phyloP scores from a whole-genome alignment of 2,329 filamentous ascomycete genomes.

The Ophidiomyces ophidiicola region DNA sequence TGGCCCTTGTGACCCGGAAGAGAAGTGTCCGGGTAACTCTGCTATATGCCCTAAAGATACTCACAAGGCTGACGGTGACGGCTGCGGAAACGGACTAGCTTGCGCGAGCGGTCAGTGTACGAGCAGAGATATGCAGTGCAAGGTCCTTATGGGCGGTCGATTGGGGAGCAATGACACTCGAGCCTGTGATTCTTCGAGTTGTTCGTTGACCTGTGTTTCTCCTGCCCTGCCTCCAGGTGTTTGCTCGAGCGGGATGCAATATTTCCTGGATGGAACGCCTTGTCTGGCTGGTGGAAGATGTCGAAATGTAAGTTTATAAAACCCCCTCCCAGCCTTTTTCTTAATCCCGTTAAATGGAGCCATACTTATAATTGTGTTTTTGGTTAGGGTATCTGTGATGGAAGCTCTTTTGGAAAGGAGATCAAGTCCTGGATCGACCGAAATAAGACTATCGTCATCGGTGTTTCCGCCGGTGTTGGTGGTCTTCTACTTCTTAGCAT shows the following conservation, averaged over 20 bases:
- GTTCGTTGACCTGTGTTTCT: slow-evolving; percentile 63
- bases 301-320: slow-evolving; percentile 43
- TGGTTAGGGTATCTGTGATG: slow-evolving; percentile 58
- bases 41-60: slow-evolving; percentile 63
- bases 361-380: slow-evolving; percentile 8
- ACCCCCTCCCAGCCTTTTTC: background rate
- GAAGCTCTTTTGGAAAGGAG: slow-evolving; percentile 55
- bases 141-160: slow-evolving; percentile 64
- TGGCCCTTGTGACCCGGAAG: slow-evolving; percentile 71
- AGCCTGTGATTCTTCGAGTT: slow-evolving; percentile 62
- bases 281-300: slow-evolving; percentile 74
- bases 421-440: slow-evolving; percentile 62
- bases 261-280: slow-evolving; percentile 82
- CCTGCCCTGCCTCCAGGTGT: slow-evolving; percentile 52
- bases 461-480: slow-evolving; percentile 59
- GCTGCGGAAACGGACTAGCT: slow-evolving; percentile 55
- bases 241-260: slow-evolving; percentile 67
- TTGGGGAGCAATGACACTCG: slow-evolving; percentile 64
- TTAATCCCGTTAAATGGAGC: background rate
- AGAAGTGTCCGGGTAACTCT: slow-evolving; percentile 63
- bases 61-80: slow-evolving; percentile 55
- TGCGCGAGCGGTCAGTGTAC: slow-evolving; percentile 95
- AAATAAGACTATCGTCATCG: slow-evolving; percentile 73
- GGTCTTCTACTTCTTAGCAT: slow-evolving; percentile 58
- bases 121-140: slow-evolving; percentile 78